Evolutionary conservation across 768 basidiomycete species (phyloP).

Genomic region (Paxillus ammoniavirescens): DNA sequence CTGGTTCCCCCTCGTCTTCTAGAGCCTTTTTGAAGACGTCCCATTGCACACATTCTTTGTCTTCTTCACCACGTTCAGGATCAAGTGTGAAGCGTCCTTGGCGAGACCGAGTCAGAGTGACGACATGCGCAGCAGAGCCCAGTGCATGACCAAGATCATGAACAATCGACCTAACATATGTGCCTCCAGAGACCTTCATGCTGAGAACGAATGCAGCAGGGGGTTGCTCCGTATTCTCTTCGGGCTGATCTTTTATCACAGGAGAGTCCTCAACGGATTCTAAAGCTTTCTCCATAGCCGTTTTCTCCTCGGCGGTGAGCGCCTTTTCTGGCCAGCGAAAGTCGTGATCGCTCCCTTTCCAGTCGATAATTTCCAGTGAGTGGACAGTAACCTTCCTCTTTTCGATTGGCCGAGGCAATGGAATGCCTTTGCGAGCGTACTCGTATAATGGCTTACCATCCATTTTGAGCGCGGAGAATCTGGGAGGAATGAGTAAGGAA

Average conservation of each 20-base stretch:
- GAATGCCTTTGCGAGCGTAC: conserved; percentile 88
- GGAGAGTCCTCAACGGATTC: conserved; percentile 43
- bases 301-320: conserved; percentile 66
- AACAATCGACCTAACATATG: conserved; percentile 94
- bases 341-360: conserved; percentile 72
- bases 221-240: conserved; percentile 32
- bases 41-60: conserved; percentile 70
- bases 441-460: conserved; percentile 94
- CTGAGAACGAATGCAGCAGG: conserved; percentile 83
- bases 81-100: conserved; percentile 78
- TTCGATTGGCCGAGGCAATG: conserved; percentile 94
- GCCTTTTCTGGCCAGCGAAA: conserved; percentile 76
- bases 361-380: conserved; percentile 73
- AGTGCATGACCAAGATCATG: conserved; percentile 87
- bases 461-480: conserved; percentile 99
- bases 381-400: conserved; percentile 80
- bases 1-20: conserved; percentile 48
- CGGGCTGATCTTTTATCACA: conserved; percentile 34
- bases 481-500: conserved; percentile 31
- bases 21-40: conserved; percentile 65
- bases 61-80: conserved; percentile 45
- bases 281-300: conserved; percentile 65
- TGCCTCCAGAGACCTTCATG: conserved; percentile 95
- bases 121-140: conserved; percentile 90
- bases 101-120: conserved; percentile 82